Percentiles rank a stretch among this genome's conserved stretches.
phyloP scores from a whole-genome alignment of 371 early-diverging fungal genomes.

The Mortierella sp. region DNA sequence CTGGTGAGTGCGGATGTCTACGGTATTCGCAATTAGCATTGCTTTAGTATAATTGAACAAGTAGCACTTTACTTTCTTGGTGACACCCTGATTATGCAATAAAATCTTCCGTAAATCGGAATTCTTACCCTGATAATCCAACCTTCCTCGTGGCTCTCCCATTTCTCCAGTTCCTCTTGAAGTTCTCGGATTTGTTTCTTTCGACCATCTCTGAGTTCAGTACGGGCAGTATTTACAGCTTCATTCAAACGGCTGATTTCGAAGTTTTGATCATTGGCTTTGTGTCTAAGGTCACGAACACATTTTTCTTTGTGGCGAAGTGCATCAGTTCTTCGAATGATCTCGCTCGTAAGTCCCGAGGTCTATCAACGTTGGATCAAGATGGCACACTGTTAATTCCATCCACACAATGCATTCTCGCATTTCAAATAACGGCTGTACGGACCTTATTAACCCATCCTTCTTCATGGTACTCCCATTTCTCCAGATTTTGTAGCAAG shows the following conservation, averaged over 20 bases:
- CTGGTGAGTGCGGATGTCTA: neutral
- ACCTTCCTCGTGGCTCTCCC: too few species aligned
- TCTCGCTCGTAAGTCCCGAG: neutral
- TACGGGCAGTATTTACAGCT: neutral
- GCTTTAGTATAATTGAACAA: too few species aligned
- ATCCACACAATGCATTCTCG: neutral
- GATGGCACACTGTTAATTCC: neutral
- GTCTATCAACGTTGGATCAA: neutral
- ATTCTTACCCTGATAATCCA: too few species aligned
- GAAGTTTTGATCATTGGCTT: neutral
- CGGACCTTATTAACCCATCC: slow-evolving; percentile 33
- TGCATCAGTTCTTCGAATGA: neutral
- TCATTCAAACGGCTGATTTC: neutral
- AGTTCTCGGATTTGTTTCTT: too few species aligned
- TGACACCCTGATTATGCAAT: too few species aligned
- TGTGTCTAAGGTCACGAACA: neutral
- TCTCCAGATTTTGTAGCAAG: slow-evolving; percentile 14
- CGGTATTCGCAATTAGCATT: neutral
- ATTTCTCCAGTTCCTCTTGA: too few species aligned
- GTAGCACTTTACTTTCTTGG: too few species aligned
- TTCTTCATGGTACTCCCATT: slow-evolving; percentile 41
- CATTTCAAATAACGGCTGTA: neutral
- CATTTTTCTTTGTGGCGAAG: neutral
- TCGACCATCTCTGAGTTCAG: neutral
- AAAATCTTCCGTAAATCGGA: too few species aligned